Percentiles rank a stretch among this genome's conserved stretches.
Evolutionary conservation across 768 basidiomycete genomes (phyloP).

Genomic region (Rhizopogon sp.): DNA sequence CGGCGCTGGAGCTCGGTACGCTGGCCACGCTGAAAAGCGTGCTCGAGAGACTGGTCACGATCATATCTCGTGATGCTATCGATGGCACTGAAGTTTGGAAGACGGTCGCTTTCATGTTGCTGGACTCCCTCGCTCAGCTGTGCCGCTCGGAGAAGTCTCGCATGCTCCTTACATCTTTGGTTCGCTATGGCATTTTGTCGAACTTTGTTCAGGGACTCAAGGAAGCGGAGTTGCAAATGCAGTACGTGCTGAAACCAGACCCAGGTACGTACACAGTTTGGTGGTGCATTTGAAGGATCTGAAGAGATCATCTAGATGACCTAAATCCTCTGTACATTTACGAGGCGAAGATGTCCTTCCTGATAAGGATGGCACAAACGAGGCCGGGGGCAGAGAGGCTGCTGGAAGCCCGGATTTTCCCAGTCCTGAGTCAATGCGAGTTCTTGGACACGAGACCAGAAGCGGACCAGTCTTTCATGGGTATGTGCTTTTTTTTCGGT

Average conservation of each 20-base stretch:
- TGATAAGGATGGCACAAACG: conserved; percentile 80
- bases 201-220: conserved; percentile 84
- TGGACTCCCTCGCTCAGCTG: conserved; percentile 76
- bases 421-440: conserved; percentile 76
- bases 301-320: conserved; percentile 51
- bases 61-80: conserved; percentile 84
- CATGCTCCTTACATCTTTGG: conserved; percentile 50
- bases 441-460: conserved; percentile 85
- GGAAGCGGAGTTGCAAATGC: conserved; percentile 71
- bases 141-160: conserved; percentile 69
- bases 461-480: conserved; percentile 75
- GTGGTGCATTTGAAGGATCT: not conserved
- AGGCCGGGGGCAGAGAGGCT: conserved; percentile 81
- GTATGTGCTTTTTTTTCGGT: conserved; percentile 34
- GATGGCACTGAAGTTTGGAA: conserved; percentile 97
- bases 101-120: conserved; percentile 87
- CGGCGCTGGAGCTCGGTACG: conserved; percentile 57
- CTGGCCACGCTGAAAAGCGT: conserved; percentile 59
- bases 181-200: conserved; percentile 69
- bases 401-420: conserved; percentile 71
- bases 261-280: conserved; percentile 55
- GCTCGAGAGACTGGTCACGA: conserved; percentile 67
- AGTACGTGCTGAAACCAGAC: conserved; percentile 79
- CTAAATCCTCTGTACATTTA: conserved; percentile 91
- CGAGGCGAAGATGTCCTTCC: conserved; percentile 89